These are phyloP conservation scores for Vitis cinerea DNA, from an alignment of 164 flowering plant genomes.

Conservation along the genomic window DNA sequence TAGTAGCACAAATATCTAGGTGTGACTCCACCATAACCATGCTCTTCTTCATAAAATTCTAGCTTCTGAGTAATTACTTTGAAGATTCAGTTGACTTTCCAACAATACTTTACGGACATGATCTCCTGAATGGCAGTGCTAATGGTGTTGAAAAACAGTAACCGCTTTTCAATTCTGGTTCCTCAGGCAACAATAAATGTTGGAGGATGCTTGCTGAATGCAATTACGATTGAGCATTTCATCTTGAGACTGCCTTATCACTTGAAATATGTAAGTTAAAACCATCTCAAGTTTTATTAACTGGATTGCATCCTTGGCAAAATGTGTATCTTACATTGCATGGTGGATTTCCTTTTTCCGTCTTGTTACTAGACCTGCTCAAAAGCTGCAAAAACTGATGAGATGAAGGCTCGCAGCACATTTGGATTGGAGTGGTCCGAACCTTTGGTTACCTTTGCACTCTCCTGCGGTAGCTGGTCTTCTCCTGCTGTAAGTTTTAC, in stretches of 20 bases:
- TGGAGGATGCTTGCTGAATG: slow-evolving; percentile 42
- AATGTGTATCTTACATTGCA: neutral
- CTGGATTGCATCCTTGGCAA: neutral
- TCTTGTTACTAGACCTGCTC: slow-evolving; percentile 29
- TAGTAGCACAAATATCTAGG: too few relatives aligned
- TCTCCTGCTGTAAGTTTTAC: slow-evolving; percentile 47
- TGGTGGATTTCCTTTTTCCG: neutral
- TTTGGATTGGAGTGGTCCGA: slow-evolving; percentile 46
- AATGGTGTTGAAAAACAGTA: neutral
- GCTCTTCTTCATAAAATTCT: too few relatives aligned
- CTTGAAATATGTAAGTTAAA: slow-evolving; percentile 39
- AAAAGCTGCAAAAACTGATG: slow-evolving; percentile 37
- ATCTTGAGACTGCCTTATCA: slow-evolving; percentile 47
- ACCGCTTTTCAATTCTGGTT: neutral
- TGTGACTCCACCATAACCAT: too few relatives aligned
- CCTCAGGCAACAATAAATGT: slow-evolving; percentile 43
- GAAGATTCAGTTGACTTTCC: too few relatives aligned
- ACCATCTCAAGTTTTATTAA: neutral
- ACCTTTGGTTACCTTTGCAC: slow-evolving; percentile 47
- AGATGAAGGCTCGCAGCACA: slow-evolving; percentile 30
- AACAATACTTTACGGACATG: too few relatives aligned
- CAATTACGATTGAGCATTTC: slow-evolving; percentile 50
- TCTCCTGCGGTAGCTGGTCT: slow-evolving; percentile 52
- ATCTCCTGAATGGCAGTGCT: too few relatives aligned
- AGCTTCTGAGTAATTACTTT: too few relatives aligned